A percentile compares a stretch with the other conserved stretches of the same genome.
Conservation (phyloP, 1,284 basidiomycete genomes). For the Tylopilus sp. region DNA sequence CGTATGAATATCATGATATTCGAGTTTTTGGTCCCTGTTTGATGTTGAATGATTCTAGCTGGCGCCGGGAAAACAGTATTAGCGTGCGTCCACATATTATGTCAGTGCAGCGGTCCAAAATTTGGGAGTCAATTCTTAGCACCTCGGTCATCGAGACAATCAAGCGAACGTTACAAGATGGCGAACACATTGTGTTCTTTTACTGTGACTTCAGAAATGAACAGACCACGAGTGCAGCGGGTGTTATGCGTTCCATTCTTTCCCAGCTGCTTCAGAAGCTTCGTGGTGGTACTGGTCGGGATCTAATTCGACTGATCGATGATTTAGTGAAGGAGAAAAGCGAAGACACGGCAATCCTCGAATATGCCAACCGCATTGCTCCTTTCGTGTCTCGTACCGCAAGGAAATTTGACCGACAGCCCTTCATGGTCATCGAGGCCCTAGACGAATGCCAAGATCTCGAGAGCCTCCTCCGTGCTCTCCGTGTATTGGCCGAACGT, state of each 20-base stretch:
- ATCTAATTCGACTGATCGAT: not conserved
- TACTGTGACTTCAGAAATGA: slow-evolving; percentile 8
- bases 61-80: slow-evolving; percentile 9
- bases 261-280: slow-evolving; percentile 8
- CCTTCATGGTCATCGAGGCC: slow-evolving; percentile 1
- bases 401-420: not conserved
- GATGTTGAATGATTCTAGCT: not conserved
- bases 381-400: not conserved
- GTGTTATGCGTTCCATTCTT: slow-evolving; percentile 12
- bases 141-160: not conserved
- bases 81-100: not conserved
- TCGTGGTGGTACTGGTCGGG: not conserved
- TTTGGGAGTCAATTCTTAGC: not conserved
- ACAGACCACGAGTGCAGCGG: not conserved
- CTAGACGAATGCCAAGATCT: slow-evolving; percentile 4
- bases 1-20: not conserved
- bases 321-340: not conserved
- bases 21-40: not conserved
- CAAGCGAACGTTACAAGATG: not conserved
- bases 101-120: no score
- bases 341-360: not conserved
- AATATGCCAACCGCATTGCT: not conserved
- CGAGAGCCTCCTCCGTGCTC: not conserved
- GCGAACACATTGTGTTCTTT: slow-evolving; percentile 14
- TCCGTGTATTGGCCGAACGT: not conserved